A percentile compares a stretch with the other conserved stretches of the same genome.
Conservation (phyloP, 129 eudicot genomes). For the Tagetes patula region DNA sequence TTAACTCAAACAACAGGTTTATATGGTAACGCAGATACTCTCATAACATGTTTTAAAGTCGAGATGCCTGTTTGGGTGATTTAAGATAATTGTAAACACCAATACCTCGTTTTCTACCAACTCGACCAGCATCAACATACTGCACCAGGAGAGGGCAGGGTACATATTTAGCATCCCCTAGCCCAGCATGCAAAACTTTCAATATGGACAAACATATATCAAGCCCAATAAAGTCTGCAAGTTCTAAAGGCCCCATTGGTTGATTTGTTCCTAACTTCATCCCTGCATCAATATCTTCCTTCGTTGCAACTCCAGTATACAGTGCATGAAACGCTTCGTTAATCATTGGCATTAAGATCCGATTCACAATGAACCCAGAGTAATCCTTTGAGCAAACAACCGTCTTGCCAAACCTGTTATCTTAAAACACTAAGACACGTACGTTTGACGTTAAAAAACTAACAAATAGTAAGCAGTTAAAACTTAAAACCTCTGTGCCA, state of each 20-base stretch:
- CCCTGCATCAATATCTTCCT: conserved; percentile 93
- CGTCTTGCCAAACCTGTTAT: conserved; percentile 76
- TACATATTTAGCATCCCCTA: conserved; percentile 73
- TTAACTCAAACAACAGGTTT: background rate
- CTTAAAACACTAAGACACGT: background rate
- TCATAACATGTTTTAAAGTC: conserved; percentile 37
- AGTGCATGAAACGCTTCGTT: conserved; percentile 87
- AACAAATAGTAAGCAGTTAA: background rate
- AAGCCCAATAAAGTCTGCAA: conserved; percentile 88
- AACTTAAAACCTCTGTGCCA: conserved; percentile 60
- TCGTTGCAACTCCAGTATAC: conserved; percentile 81
- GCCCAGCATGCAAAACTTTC: conserved; percentile 77
- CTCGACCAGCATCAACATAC: conserved; percentile 94
- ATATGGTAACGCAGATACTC: background rate
- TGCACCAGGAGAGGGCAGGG: conserved; percentile 94
- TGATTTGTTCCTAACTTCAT: conserved; percentile 97
- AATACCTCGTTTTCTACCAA: conserved; percentile 76
- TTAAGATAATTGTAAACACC: conserved; percentile 73
- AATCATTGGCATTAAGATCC: conserved; percentile 92
- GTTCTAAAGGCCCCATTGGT: conserved; percentile 92
- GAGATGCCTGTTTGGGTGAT: conserved; percentile 32
- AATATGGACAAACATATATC: conserved; percentile 87
- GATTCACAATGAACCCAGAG: conserved; percentile 83
- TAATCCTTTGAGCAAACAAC: conserved; percentile 77
- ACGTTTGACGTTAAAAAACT: background rate